Evolutionary conservation across 2,329 filamentous ascomycete genomes (phyloP), one percentile per base, ranked within the genome.

Genomic region (Botryotinia convoluta): DNA sequence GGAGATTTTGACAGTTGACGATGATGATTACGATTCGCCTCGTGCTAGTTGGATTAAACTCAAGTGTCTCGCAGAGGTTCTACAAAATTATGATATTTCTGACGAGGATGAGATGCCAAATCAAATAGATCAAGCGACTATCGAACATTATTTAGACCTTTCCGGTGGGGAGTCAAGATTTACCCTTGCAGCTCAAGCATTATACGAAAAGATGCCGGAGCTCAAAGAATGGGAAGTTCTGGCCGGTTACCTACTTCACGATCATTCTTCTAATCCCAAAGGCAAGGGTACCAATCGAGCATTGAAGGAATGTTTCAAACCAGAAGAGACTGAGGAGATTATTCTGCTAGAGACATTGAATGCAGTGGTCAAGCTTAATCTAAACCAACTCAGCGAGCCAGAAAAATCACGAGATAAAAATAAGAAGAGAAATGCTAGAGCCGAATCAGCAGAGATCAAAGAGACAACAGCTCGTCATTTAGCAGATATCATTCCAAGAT

Each of bases 241-340:
- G 73, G 92, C 94, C 39, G 94, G 94, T 26, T 99, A 98, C 81
- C 87, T 99, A 10, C 86, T 99, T 2, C 97, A 93, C 80, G 96
- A 99, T 79, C 95, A 98, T 82, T 96, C 94, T 72, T 84, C 87
- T 22, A 87, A 83, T 76, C 80, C 83, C 84, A 90, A 87, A 42
- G 88, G 90, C 74, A 74, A 93, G 77, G 92, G 92, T 60, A 90
- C 95, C 8, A 87, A 88, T 39, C 87, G 74, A n/a, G 77, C 77
- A 4, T 67, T 82, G n/a, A 78, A 75, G 62, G 76, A 76, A 54
- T 69, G 76, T 26, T 79, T 79, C 68, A 79, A 77, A 67, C 79
- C 81, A 9, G 76, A 74, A 14, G 81, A 82, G 42, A 75, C 76
- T 22, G 95, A 99, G 81, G 95, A 98, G 81, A 87, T 90, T 1